Percentiles rank a stretch among this genome's conserved stretches.
Evolutionary conservation across 352 stramenopile species (phyloP).

Genomic region (Phytophthora nicotianae): DNA sequence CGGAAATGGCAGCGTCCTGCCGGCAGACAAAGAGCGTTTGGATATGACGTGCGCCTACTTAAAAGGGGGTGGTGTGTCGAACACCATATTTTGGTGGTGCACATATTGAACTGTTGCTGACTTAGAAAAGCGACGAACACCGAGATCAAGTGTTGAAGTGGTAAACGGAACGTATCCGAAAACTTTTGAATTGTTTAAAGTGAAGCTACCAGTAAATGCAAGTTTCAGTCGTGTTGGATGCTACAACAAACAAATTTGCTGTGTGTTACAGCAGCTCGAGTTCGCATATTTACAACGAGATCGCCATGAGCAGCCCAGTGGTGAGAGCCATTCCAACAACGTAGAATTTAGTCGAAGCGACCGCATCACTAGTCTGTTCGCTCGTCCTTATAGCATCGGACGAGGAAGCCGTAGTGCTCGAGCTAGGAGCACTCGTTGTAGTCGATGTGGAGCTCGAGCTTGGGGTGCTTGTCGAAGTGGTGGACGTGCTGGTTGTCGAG

Average conservation of each 20-base stretch:
- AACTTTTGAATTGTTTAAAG: background rate
- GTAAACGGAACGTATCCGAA: background rate
- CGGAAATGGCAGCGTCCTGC: background rate
- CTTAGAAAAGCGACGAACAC: background rate
- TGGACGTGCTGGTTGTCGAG: constrained; percentile 5
- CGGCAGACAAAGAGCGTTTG: constrained; percentile 18
- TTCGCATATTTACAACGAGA: constrained; percentile 1
- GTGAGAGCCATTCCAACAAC: background rate
- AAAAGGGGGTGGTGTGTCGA: constrained; percentile 17
- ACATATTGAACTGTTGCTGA: background rate
- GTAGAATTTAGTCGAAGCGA: background rate
- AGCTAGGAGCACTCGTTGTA: constrained; percentile 1
- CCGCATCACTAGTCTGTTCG: constrained; percentile 19
- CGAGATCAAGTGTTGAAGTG: constrained; percentile 18
- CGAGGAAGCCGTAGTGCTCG: constrained; percentile 12
- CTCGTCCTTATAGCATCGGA: constrained; percentile 17
- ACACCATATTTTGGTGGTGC: constrained; percentile 15
- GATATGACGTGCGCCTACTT: constrained; percentile 18
- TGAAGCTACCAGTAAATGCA: background rate
- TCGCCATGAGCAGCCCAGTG: background rate
- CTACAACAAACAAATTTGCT: background rate
- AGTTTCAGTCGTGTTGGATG: background rate
- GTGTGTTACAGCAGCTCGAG: background rate
- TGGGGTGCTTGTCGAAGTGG: constrained; percentile 2
- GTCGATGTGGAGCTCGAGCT: constrained; percentile 10